phyloP scores from a whole-genome alignment of 768 basidiomycete genomes.

The Pleurotus tuber-regium region DNA sequence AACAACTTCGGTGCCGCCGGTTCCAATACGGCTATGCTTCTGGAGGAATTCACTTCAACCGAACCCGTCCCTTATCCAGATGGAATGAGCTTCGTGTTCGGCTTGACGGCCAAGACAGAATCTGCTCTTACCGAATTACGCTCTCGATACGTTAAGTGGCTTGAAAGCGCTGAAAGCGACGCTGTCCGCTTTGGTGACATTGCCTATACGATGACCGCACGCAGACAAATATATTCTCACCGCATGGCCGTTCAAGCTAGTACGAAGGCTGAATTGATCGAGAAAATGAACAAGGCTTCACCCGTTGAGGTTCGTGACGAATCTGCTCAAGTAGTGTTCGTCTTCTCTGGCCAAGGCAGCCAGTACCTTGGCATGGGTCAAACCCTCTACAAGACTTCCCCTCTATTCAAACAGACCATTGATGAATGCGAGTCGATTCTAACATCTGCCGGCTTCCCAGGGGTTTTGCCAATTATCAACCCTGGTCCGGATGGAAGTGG shows the following conservation, averaged over 20 bases:
- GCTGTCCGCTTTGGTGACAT: conserved; percentile 42
- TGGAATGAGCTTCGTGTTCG: conserved; percentile 41
- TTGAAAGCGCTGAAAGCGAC: conserved; percentile 29
- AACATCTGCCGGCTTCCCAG: conserved; percentile 44
- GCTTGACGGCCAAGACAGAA: conserved; percentile 59
- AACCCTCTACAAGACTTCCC: conserved; percentile 47
- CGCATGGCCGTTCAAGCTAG: conserved; percentile 49
- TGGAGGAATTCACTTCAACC: conserved; percentile 47
- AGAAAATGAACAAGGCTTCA: conserved; percentile 36
- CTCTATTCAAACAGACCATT: conserved; percentile 48
- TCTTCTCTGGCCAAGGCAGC: conserved; percentile 74
- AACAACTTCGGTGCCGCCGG: conserved; percentile 80
- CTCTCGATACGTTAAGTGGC: conserved; percentile 43
- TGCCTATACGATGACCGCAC: conserved; percentile 67
- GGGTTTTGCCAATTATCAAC: conserved; percentile 45
- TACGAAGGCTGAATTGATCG: conserved; percentile 42
- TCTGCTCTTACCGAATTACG: conserved; percentile 47
- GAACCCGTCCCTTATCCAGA: not conserved
- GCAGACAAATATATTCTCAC: conserved; percentile 53
- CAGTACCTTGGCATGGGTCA: conserved; percentile 67
- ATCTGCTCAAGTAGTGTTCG: conserved; percentile 46
- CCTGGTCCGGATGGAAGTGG: conserved; percentile 18
- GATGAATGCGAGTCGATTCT: conserved; percentile 59
- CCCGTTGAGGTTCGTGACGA: conserved; percentile 27
- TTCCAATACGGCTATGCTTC: conserved; percentile 59